A percentile compares a stretch with the other conserved stretches of the same genome.
Conservation (phyloP, 352 stramenopile genomes). For the Plasmopara halstedii region DNA sequence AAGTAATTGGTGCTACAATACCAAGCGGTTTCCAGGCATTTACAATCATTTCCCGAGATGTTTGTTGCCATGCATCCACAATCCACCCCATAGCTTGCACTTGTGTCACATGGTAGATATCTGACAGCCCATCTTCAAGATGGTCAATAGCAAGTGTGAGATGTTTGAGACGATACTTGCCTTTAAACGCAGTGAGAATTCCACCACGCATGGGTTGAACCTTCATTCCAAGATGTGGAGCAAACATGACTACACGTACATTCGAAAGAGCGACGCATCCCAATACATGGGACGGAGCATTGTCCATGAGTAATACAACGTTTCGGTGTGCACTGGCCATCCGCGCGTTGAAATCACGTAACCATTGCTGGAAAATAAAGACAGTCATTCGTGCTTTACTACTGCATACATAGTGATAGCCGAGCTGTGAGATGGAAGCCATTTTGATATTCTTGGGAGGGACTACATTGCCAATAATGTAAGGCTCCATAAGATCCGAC, state of each 20-base stretch:
- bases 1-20: constrained; percentile 51
- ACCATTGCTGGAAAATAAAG: constrained; percentile 86
- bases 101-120: constrained; percentile 80
- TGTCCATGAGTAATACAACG: constrained; percentile 82
- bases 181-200: constrained; percentile 80
- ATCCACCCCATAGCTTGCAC: constrained; percentile 85
- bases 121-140: constrained; percentile 61
- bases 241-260: constrained; percentile 82
- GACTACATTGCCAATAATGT: constrained; percentile 74
- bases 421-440: constrained; percentile 68
- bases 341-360: constrained; percentile 78
- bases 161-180: constrained; percentile 82
- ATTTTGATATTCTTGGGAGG: constrained; percentile 76
- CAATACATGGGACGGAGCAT: constrained; percentile 76
- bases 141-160: constrained; percentile 79
- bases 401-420: constrained; percentile 83
- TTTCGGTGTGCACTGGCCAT: constrained; percentile 81
- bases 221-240: constrained; percentile 76
- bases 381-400: constrained; percentile 81
- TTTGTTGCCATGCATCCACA: constrained; percentile 76
- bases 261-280: constrained; percentile 78
- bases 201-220: constrained; percentile 79
- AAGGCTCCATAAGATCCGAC: constrained; percentile 77
- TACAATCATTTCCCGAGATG: constrained; percentile 65
- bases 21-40: constrained; percentile 74